phyloP scores from a whole-genome alignment of 768 basidiomycete genomes.

The Phylloporus arenicola region DNA sequence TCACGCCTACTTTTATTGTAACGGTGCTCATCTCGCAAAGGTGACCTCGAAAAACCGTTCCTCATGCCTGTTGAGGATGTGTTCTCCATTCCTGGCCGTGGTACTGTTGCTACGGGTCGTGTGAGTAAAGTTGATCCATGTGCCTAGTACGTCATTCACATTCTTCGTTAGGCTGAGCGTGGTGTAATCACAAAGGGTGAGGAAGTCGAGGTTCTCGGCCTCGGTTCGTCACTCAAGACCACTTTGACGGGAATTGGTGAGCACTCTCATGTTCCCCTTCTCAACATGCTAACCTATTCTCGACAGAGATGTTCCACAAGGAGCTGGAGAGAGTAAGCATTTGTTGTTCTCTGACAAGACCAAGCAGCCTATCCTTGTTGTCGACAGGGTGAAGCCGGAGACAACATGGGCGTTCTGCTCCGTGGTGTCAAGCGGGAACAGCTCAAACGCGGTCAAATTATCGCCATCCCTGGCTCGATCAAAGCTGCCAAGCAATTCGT shows the following conservation, averaged over 20 bases:
- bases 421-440: slow-evolving; percentile 98
- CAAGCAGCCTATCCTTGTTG: slow-evolving; percentile 3
- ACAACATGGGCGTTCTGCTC: slow-evolving; percentile 97
- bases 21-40: slow-evolving; percentile 33
- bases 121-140: slow-evolving; percentile 38
- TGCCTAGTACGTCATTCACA: neutral
- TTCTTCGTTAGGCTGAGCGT: slow-evolving; percentile 67
- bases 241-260: slow-evolving; percentile 90
- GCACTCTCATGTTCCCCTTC: neutral
- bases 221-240: slow-evolving; percentile 79
- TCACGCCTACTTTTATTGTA: slow-evolving; percentile 6
- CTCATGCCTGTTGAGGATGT: slow-evolving; percentile 94
- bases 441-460: slow-evolving; percentile 87
- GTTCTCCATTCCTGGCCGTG: slow-evolving; percentile 97
- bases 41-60: slow-evolving; percentile 97
- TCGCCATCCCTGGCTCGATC: slow-evolving; percentile 84
- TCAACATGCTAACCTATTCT: slow-evolving; percentile 2
- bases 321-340: slow-evolving; percentile 84
- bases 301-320: slow-evolving; percentile 97
- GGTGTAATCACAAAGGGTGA: slow-evolving; percentile 86
- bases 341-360: neutral
- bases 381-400: slow-evolving; percentile 86
- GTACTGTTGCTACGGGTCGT: slow-evolving; percentile 94
- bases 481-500: slow-evolving; percentile 93
- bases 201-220: slow-evolving; percentile 90